Conservation (phyloP, 371 early-diverging fungal species). For the Saksenaea oblongispora region DNA sequence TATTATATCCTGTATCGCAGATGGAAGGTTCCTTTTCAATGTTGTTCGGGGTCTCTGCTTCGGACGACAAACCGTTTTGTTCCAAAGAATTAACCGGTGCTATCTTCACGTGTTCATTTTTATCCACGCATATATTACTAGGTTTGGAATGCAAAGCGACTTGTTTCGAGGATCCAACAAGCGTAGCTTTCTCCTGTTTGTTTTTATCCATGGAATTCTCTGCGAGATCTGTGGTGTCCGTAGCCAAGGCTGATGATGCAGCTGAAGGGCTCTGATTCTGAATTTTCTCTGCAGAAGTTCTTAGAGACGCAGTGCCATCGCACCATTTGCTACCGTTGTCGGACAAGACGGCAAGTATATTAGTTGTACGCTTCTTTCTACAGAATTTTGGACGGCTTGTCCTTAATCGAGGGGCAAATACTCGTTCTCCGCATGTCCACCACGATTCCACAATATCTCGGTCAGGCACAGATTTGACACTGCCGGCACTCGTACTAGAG, state of each 20-base stretch:
- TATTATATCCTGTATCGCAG: no score
- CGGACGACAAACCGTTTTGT: no score
- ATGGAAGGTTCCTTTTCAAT: no score
- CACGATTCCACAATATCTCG: background rate
- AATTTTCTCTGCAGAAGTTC: background rate
- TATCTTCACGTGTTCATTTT: no score
- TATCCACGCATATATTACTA: no score
- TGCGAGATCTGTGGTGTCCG: background rate
- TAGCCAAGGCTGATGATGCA: background rate
- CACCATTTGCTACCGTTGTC: background rate
- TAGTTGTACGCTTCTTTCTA: background rate
- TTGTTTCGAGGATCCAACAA: no score
- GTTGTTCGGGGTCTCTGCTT: no score
- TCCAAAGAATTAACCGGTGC: no score
- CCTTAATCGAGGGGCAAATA: background rate
- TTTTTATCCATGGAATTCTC: background rate
- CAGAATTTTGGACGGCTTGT: background rate
- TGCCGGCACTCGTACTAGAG: background rate
- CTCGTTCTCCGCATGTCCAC: background rate
- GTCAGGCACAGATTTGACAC: background rate
- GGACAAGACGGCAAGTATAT: background rate
- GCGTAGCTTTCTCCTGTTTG: no score
- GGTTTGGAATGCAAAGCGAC: no score
- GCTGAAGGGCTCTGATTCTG: background rate
- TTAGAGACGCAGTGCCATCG: background rate